phyloP scores from a whole-genome alignment of 73 alveolate species.

The Symbiodinium natans region DNA sequence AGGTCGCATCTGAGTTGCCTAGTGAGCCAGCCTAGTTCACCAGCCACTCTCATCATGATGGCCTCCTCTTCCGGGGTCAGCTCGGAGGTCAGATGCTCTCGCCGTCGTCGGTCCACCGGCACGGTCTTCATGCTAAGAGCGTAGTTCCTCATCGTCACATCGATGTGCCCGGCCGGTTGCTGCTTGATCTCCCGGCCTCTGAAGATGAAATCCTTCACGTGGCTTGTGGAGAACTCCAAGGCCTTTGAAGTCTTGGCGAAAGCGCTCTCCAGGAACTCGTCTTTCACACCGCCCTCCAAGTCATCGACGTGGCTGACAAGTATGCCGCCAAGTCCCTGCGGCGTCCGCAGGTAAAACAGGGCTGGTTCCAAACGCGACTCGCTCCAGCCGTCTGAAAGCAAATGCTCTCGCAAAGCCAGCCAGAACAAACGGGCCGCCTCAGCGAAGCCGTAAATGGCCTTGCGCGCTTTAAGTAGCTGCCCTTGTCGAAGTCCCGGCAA shows the following conservation, averaged over 20 bases:
- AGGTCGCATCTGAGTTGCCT: constrained; percentile 32
- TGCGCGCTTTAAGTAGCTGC: not conserved
- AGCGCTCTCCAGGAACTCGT: not conserved
- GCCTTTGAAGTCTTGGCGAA: not conserved
- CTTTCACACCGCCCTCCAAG: not conserved
- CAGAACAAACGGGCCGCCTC: not conserved
- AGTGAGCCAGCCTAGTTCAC: not conserved
- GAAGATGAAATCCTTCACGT: not conserved
- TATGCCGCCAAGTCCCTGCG: not conserved
- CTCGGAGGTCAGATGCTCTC: not conserved
- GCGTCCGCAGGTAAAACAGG: not conserved
- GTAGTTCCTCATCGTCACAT: not conserved
- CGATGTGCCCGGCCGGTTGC: not conserved
- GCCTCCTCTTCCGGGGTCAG: not conserved
- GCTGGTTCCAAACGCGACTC: not conserved
- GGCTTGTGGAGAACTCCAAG: not conserved
- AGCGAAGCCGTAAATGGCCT: not conserved
- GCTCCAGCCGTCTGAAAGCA: not conserved
- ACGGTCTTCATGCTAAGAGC: not conserved
- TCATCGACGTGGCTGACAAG: not conserved
- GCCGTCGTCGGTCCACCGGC: not conserved
- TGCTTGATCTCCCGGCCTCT: not conserved
- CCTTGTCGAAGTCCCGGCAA: not conserved
- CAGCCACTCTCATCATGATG: not conserved
- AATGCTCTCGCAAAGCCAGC: not conserved